A percentile compares a stretch with the other conserved stretches of the same genome.
These are phyloP conservation scores for Coemansia reversa DNA, from an alignment of 192 early-diverging fungal genomes.

Conservation along the genomic window DNA sequence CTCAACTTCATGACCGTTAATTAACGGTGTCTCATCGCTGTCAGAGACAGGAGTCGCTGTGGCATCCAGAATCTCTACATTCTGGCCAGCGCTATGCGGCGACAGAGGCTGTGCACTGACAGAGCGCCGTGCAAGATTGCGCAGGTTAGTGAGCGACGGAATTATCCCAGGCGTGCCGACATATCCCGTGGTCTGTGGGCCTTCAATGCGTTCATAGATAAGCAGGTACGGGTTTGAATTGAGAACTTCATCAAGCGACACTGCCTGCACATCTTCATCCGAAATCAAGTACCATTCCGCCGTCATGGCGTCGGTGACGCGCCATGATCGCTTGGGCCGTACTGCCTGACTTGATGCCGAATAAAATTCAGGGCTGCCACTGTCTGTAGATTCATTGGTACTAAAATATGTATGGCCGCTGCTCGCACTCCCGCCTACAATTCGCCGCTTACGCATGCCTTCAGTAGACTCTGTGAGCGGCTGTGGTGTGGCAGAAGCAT, in stretches of 20 bases:
- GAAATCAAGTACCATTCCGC: slow-evolving; percentile 68
- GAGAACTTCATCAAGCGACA: slow-evolving; percentile 60
- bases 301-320: slow-evolving; percentile 46
- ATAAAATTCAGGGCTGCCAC: slow-evolving; percentile 8
- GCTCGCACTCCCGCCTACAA: slow-evolving; percentile 29
- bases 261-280: slow-evolving; percentile 66
- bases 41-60: background rate
- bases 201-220: slow-evolving; percentile 63
- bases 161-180: slow-evolving; percentile 39
- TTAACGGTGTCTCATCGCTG: slow-evolving; percentile 6
- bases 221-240: slow-evolving; percentile 73
- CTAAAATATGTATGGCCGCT: background rate
- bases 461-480: slow-evolving; percentile 14
- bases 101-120: slow-evolving; percentile 29
- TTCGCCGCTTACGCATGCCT: slow-evolving; percentile 39
- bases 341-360: slow-evolving; percentile 8
- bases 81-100: background rate
- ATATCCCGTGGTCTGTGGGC: slow-evolving; percentile 26
- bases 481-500: slow-evolving; percentile 19
- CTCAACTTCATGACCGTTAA: background rate
- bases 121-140: slow-evolving; percentile 41
- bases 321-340: slow-evolving; percentile 47
- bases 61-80: background rate
- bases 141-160: slow-evolving; percentile 44
- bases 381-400: slow-evolving; percentile 25